phyloP scores from a whole-genome alignment of 768 basidiomycete species.

The Russula sp. region DNA sequence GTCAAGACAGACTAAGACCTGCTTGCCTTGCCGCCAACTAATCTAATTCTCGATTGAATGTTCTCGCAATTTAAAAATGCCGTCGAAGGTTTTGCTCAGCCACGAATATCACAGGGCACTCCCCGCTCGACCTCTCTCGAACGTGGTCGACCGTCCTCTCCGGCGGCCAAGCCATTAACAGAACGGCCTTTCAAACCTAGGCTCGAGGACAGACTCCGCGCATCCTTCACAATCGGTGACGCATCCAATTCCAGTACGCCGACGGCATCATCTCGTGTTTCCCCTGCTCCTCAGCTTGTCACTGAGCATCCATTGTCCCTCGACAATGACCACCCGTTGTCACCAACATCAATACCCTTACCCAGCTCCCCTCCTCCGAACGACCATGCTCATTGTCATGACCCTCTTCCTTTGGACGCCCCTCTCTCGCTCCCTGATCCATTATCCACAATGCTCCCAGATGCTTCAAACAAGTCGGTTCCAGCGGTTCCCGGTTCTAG shows the following conservation, averaged over 20 bases:
- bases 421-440: background rate
- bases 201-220: conserved; percentile 72
- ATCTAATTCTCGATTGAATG: conserved; percentile 37
- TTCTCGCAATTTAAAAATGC: conserved; percentile 70
- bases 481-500: background rate
- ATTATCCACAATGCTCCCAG: background rate
- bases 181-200: conserved; percentile 43
- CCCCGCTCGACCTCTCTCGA: conserved; percentile 12
- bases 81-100: conserved; percentile 62
- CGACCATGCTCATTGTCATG: background rate
- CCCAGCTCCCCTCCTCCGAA: conserved; percentile 17
- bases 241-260: conserved; percentile 42
- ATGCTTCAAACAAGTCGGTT: background rate
- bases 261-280: conserved; percentile 35
- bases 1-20: too few species aligned
- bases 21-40: background rate
- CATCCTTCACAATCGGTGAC: conserved; percentile 56
- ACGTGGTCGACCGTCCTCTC: background rate
- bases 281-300: conserved; percentile 35
- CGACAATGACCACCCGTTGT: conserved; percentile 28
- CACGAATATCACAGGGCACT: conserved; percentile 35
- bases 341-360: conserved; percentile 20
- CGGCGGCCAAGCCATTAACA: conserved; percentile 27
- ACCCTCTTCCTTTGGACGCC: background rate
- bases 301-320: conserved; percentile 30